These are phyloP conservation scores for Epicoccum nigrum DNA, from an alignment of 2,329 filamentous ascomycete genomes.

Conservation along the genomic window DNA sequence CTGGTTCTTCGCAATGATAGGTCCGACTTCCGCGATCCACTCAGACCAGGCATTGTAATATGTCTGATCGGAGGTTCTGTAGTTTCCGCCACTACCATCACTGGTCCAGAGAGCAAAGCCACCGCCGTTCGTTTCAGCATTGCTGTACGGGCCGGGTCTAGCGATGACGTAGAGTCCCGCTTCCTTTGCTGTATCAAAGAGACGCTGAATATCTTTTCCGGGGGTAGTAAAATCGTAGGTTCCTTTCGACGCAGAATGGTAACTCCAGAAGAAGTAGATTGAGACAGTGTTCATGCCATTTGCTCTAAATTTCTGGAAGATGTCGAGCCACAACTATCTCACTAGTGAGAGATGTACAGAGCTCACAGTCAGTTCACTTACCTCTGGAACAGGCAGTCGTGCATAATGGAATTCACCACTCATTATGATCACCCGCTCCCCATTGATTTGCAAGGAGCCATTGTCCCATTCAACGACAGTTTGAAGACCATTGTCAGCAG, in stretches of 20 bases:
- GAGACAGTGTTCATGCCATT: constrained; percentile 60
- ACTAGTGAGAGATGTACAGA: neutral
- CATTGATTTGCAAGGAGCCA: constrained; percentile 59
- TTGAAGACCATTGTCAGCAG: constrained; percentile 38
- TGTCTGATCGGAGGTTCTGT: constrained; percentile 52
- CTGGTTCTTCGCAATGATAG: constrained; percentile 57
- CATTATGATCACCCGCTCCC: constrained; percentile 56
- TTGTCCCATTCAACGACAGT: constrained; percentile 58
- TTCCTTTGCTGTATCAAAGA: constrained; percentile 59
- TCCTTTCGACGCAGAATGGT: constrained; percentile 54
- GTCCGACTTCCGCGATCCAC: constrained; percentile 55
- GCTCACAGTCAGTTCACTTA: neutral
- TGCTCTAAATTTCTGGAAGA: constrained; percentile 61
- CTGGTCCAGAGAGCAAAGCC: constrained; percentile 55
- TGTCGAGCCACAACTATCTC: constrained; percentile 54
- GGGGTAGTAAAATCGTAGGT: constrained; percentile 59
- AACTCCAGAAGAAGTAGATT: constrained; percentile 60
- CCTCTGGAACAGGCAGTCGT: constrained; percentile 59
- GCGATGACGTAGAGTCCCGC: constrained; percentile 60
- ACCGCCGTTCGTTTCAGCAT: constrained; percentile 59
- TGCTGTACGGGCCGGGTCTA: constrained; percentile 59
- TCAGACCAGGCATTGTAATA: constrained; percentile 56
- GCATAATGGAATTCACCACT: constrained; percentile 61
- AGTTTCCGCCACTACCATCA: constrained; percentile 54
- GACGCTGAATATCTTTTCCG: constrained; percentile 58